Evolutionary conservation across 345 rosid genomes (phyloP).

Genomic region (Combretum micranthum): DNA sequence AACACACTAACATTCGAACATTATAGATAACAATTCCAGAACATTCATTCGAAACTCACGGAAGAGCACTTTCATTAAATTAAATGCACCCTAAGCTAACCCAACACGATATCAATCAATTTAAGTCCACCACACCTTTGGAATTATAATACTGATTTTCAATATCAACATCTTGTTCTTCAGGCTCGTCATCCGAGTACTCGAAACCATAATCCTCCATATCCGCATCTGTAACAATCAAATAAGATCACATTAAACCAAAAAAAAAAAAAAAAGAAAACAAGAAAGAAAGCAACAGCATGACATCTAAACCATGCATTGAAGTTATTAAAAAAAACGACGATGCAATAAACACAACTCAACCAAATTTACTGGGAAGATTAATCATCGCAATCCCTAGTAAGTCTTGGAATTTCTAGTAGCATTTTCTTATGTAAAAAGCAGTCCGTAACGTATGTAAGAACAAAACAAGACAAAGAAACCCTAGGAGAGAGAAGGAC

Average conservation of each 20-base stretch:
- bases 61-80: no score
- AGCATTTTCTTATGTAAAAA: no score
- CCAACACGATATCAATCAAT: neutral
- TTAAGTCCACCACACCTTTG: constrained; percentile 40
- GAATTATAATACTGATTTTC: constrained; percentile 98
- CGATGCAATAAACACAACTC: no score
- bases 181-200: constrained; percentile 98
- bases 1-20: no score
- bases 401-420: no score
- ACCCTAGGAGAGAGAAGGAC: neutral
- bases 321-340: no score
- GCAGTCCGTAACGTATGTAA: no score
- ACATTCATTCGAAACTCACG: no score
- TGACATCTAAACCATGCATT: neutral
- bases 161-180: constrained; percentile 94
- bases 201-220: constrained; percentile 99
- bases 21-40: no score
- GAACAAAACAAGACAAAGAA: neutral
- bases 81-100: no score
- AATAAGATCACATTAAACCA: neutral
- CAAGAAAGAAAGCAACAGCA: neutral
- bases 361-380: no score
- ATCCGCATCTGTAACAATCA: constrained; percentile 70
- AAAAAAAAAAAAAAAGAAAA: neutral
- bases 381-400: no score